phyloP scores from a whole-genome alignment of 2,329 filamentous ascomycete genomes.

The Aspergillus neoniger region DNA sequence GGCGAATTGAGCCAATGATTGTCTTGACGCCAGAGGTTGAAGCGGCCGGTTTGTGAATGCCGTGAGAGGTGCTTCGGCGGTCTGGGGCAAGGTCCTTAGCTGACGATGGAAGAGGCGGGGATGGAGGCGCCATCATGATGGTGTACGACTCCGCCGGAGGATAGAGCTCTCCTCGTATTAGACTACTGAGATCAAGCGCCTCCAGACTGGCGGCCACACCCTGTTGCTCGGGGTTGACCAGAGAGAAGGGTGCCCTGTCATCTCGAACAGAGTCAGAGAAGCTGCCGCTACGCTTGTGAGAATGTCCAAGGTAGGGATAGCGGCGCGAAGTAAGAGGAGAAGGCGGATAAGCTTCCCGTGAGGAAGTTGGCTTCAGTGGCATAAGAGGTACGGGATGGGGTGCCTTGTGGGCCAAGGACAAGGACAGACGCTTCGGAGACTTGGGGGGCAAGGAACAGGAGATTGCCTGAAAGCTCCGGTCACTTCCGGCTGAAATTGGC shows the following conservation, averaged over 20 bases:
- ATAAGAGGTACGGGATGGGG: slow-evolving; percentile 47
- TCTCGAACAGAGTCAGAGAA: slow-evolving; percentile 82
- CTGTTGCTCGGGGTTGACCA: slow-evolving; percentile 46
- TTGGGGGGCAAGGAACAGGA: slow-evolving; percentile 63
- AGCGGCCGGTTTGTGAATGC: slow-evolving; percentile 27
- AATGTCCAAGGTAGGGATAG: slow-evolving; percentile 54
- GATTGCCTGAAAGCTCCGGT: slow-evolving; percentile 57
- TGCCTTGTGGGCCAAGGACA: slow-evolving; percentile 35
- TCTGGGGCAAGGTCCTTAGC: slow-evolving; percentile 26
- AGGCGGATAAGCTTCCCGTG: slow-evolving; percentile 31
- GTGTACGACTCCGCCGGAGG: slow-evolving; percentile 82
- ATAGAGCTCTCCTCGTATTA: slow-evolving; percentile 83
- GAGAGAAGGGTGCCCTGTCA: slow-evolving; percentile 56
- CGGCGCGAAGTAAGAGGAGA: slow-evolving; percentile 35
- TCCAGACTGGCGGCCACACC: slow-evolving; percentile 56
- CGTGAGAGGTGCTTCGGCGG: slow-evolving; percentile 34
- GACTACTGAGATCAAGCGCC: slow-evolving; percentile 72
- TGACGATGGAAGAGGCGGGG: slow-evolving; percentile 41
- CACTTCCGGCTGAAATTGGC: slow-evolving; percentile 43
- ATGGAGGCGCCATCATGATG: slow-evolving; percentile 61
- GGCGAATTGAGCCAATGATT: slow-evolving; percentile 80
- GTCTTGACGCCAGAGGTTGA: slow-evolving; percentile 73
- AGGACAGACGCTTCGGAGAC: slow-evolving; percentile 42
- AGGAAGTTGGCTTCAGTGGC: slow-evolving; percentile 30
- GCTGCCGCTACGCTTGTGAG: slow-evolving; percentile 83